Evolutionary conservation across 2,329 filamentous ascomycete species (phyloP), one percentile per base, ranked within the genome.

Genomic region (Neurospora crassa): DNA sequence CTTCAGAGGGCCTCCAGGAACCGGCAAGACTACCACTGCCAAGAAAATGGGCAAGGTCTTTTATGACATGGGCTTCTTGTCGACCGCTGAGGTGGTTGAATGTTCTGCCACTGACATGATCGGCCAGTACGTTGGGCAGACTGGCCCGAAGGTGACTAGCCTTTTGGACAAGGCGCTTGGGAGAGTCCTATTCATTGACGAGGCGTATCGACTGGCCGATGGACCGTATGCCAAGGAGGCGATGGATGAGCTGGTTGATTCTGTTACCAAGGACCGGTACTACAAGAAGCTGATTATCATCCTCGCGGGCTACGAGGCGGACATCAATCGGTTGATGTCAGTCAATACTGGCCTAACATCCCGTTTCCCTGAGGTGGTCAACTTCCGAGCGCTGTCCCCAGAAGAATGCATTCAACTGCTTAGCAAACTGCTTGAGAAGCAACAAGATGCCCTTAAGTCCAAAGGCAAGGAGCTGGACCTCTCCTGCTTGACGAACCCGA

Each of bases 31-130:
- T 0, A 90, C 89, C 0, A 92, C 84, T 0, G 92, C 92, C 0
- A 82, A 85, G n/a, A 91, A 90, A 73, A 92, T 94, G 85, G 91
- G 91, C 3, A 87, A 92, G 73, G 83, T 94, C 0, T 94, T 88
- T 76, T 94, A 92, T 76, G 89, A 94, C 74, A 87, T 93, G 84
- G 91, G 91, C 0, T 87, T 94, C 42, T 80, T 94, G 0, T 80
- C 86, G 0, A 82, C 82, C 0, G 84, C 83, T 0, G 86, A 90
- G 37, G 89, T 93, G 0, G 78, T 89, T 0, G 89, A 93, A 70
- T 87, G 84, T 67, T 93, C 91, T 0, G 89, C 90, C 0, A 88
- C 88, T 0, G 90, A 94, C 42, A 78, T 94, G 0, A 83, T 94
- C 0, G 91, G 88, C 0, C 82, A 91, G 72, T 94, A 88, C 20